Percentiles rank a stretch among this genome's conserved stretches.
These are phyloP conservation scores for Lactarius akahatsu DNA, from an alignment of 768 basidiomycete genomes.

Conservation along the genomic window DNA sequence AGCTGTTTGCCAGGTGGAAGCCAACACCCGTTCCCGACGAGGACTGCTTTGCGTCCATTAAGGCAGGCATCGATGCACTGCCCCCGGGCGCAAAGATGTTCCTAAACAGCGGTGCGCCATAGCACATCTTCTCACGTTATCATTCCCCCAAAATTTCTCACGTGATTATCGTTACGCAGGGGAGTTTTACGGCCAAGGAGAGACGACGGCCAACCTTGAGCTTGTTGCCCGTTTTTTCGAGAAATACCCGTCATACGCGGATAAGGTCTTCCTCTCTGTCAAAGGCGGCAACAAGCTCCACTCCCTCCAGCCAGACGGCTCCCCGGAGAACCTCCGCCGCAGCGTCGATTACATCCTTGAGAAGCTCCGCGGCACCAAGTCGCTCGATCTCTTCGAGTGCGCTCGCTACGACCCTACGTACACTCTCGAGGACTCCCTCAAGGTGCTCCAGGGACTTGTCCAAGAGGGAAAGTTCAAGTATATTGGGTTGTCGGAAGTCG, in stretches of 20 bases:
- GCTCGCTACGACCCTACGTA: constrained; percentile 47
- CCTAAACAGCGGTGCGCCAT: constrained; percentile 48
- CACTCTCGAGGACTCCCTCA: constrained; percentile 47
- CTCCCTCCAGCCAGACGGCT: constrained; percentile 30
- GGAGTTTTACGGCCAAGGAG: constrained; percentile 56
- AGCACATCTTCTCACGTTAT: not conserved
- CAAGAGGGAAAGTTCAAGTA: constrained; percentile 58
- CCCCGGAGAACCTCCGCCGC: constrained; percentile 45
- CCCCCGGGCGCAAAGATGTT: constrained; percentile 48
- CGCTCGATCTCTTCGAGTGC: constrained; percentile 58
- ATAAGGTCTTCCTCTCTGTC: constrained; percentile 49
- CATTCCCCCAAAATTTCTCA: not conserved
- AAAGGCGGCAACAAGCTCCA: constrained; percentile 38
- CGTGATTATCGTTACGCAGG: constrained; percentile 33
- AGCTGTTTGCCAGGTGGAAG: constrained; percentile 37
- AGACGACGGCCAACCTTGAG: constrained; percentile 45
- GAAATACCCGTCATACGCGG: constrained; percentile 44
- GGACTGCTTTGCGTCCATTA: constrained; percentile 61
- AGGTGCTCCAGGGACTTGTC: constrained; percentile 44
- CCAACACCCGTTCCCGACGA: constrained; percentile 51
- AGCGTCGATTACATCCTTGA: constrained; percentile 48
- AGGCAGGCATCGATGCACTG: constrained; percentile 46
- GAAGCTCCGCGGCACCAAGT: constrained; percentile 51
- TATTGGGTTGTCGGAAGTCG: constrained; percentile 59
- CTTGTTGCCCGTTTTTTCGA: constrained; percentile 52